These are phyloP conservation scores for Sporobolomyces phaffii DNA, from an alignment of 768 basidiomycete genomes.

Conservation along the genomic window DNA sequence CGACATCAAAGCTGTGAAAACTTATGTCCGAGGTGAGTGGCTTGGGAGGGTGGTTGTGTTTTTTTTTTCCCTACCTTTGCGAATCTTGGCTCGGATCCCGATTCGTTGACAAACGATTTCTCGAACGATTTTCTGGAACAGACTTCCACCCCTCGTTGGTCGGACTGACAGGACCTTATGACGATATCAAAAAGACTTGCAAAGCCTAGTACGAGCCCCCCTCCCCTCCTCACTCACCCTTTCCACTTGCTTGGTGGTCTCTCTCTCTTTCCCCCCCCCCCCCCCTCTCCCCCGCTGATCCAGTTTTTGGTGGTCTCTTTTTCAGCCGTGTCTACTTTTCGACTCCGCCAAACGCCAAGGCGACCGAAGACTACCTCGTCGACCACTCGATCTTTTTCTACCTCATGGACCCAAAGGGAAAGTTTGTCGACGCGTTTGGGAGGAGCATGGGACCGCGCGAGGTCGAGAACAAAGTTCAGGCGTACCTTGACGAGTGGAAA, in stretches of 20 bases:
- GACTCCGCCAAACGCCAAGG: constrained; percentile 71
- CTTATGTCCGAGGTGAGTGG: constrained; percentile 49
- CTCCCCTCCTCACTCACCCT: neutral
- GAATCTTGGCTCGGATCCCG: too few species aligned
- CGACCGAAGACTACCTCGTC: constrained; percentile 84
- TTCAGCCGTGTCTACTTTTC: constrained; percentile 87
- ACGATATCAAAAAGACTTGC: constrained; percentile 75
- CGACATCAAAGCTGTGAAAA: constrained; percentile 50
- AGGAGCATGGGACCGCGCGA: constrained; percentile 67
- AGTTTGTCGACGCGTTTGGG: constrained; percentile 95
- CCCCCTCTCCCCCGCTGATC: too few species aligned
- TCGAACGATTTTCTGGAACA: too few species aligned
- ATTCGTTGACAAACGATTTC: too few species aligned
- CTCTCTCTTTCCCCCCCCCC: neutral
- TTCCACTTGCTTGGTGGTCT: neutral
- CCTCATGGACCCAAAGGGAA: constrained; percentile 89
- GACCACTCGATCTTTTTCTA: constrained; percentile 69
- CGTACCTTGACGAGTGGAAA: constrained; percentile 48
- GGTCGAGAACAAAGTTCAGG: constrained; percentile 51
- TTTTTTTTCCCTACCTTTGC: too few species aligned
- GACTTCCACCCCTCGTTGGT: constrained; percentile 90
- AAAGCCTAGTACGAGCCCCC: constrained; percentile 59
- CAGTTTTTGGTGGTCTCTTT: too few species aligned
- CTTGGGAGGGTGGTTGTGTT: too few species aligned
- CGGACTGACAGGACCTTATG: constrained; percentile 82